Conservation (phyloP, 2,329 filamentous ascomycete genomes). For the Neofusicoccum cordaticola region DNA sequence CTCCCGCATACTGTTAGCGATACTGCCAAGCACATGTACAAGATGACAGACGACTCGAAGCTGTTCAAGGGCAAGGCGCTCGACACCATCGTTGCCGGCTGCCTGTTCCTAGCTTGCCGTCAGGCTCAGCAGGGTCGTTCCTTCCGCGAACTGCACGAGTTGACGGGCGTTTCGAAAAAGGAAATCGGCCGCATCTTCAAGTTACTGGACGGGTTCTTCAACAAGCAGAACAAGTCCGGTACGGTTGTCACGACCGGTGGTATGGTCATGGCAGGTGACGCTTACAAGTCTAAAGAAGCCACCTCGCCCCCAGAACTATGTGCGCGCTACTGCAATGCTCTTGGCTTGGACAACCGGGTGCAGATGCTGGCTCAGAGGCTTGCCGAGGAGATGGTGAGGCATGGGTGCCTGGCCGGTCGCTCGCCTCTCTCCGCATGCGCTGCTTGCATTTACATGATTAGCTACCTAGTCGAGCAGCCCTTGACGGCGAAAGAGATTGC, state of each 20-base stretch:
- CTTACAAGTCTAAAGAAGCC: slow-evolving; percentile 70
- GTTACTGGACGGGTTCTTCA: slow-evolving; percentile 81
- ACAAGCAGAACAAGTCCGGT: slow-evolving; percentile 51
- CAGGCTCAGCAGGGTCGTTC: slow-evolving; percentile 83
- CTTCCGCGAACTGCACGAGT: slow-evolving; percentile 88
- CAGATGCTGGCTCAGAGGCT: slow-evolving; percentile 77
- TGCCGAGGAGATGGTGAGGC: slow-evolving; percentile 71
- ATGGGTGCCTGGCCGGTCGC: slow-evolving; percentile 82
- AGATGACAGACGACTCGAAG: slow-evolving; percentile 87
- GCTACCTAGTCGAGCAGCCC: slow-evolving; percentile 75
- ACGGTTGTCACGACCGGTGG: slow-evolving; percentile 29
- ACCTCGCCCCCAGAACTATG: slow-evolving; percentile 83
- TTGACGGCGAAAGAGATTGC: slow-evolving; percentile 86
- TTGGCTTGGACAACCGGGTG: slow-evolving; percentile 71
- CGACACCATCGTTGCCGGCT: slow-evolving; percentile 90
- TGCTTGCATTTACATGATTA: slow-evolving; percentile 95
- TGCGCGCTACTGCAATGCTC: slow-evolving; percentile 82
- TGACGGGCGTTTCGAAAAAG: slow-evolving; percentile 94
- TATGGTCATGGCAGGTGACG: slow-evolving; percentile 50
- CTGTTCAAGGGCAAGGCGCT: slow-evolving; percentile 93
- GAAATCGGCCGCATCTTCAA: slow-evolving; percentile 98
- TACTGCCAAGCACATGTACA: slow-evolving; percentile 91
- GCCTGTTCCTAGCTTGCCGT: slow-evolving; percentile 95
- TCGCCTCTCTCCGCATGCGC: slow-evolving; percentile 92
- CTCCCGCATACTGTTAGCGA: slow-evolving; percentile 63